Evolutionary conservation across 345 rosid species (phyloP), one percentile per base, ranked within the genome.

Genomic region (Lumnitzera racemosa): DNA sequence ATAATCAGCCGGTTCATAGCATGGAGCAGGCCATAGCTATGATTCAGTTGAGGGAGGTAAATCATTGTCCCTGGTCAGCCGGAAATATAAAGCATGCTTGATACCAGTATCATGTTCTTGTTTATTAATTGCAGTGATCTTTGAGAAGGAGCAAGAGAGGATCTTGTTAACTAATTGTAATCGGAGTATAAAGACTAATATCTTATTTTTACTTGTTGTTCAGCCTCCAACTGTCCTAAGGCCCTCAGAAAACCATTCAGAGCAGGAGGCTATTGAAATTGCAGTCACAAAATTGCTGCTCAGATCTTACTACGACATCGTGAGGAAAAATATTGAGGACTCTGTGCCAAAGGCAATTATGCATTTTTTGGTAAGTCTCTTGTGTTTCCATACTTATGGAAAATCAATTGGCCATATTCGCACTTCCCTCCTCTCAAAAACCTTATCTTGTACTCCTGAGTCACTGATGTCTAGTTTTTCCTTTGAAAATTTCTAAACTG

Each of bases 271-370:
- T 55, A 62, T 88, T 48, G 96, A 95, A 74, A 88, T 90, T 73
- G 72, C 77, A 31, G 77, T 87, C 52, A 95, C 88, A 17, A 95
- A 88, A 78, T 76, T 85, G 70, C 85, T 95, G 36, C 81, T 95
- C 53, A 78, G 76, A 73, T 95, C 99, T 53, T 95, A 95, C 69
- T 95, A 90, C 23, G 96, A 90, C 78, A 88, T 95, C 74, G 99
- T 86, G 31, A 77, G 99, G 72, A 95, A 85, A 83, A 90, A 90
- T 73, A 80, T 95, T 36, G 91, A 86, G 78, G 97, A 95, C 72
- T 74, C 72, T 3, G 70, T 88, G 54, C 99, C 99, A 25, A 95
- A 90, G 80, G 90, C 99, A 61, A 88, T 95, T 64, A 95, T 95
- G 94, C 99, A 90, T 75, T 95, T 95, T 73, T 78, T 95, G 91